Percentiles rank a stretch among this genome's conserved stretches.
Evolutionary conservation across 495 filamentous ascomycete species (phyloP).

Genomic region (Penicillium parvum): DNA sequence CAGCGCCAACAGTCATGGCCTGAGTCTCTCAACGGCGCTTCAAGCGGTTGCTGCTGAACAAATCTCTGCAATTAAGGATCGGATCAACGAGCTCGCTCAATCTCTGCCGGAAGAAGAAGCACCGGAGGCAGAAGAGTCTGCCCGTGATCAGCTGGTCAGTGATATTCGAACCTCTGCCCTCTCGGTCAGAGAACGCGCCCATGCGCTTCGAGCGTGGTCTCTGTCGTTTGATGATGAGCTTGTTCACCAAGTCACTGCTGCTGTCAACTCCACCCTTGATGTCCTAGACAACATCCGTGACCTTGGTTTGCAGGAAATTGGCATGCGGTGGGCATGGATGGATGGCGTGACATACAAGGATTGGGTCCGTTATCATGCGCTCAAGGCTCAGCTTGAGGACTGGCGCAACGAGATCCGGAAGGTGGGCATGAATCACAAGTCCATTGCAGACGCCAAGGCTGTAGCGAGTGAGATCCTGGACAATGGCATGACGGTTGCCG

Average conservation of each 20-base stretch:
- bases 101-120: slow-evolving; percentile 48
- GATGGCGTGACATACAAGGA: slow-evolving; percentile 94
- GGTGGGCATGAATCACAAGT: slow-evolving; percentile 66
- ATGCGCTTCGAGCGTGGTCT: slow-evolving; percentile 76
- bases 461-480: slow-evolving; percentile 67
- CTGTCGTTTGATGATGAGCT: slow-evolving; percentile 68
- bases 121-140: slow-evolving; percentile 50
- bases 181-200: slow-evolving; percentile 73
- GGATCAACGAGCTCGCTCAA: slow-evolving; percentile 59
- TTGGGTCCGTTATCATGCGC: slow-evolving; percentile 84
- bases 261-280: slow-evolving; percentile 74
- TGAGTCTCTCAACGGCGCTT: slow-evolving; percentile 62
- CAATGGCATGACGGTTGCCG: slow-evolving; percentile 74
- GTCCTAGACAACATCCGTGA: slow-evolving; percentile 83
- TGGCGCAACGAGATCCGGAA: slow-evolving; percentile 78
- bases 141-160: slow-evolving; percentile 56
- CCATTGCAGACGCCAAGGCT: slow-evolving; percentile 63
- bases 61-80: slow-evolving; percentile 59
- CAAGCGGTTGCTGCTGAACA: slow-evolving; percentile 59
- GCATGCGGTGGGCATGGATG: slow-evolving; percentile 97
- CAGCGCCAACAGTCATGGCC: slow-evolving; percentile 60
- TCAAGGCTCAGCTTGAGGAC: slow-evolving; percentile 77
- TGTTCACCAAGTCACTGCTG: slow-evolving; percentile 61
- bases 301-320: slow-evolving; percentile 88
- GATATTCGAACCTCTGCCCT: slow-evolving; percentile 72